phyloP scores from a whole-genome alignment of 139 green algal species.

The Haematococcus lacustris region DNA sequence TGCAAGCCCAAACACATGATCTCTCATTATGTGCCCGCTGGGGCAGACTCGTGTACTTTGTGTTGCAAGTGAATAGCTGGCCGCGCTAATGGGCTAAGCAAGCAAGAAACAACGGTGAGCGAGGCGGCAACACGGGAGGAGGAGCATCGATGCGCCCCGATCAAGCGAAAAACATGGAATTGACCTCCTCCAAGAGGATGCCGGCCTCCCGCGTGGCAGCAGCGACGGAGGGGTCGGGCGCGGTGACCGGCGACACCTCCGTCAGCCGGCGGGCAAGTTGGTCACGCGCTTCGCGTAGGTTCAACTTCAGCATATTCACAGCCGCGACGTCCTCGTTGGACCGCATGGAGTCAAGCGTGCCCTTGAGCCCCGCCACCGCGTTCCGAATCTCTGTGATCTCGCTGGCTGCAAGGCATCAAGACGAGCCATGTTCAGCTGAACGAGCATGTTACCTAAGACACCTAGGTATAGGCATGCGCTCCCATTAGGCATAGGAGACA shows the following conservation, averaged over 20 bases:
- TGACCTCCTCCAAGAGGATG: conserved; percentile 44
- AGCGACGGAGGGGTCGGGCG: conserved; percentile 23
- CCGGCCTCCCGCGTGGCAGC: conserved; percentile 39
- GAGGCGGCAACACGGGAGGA: too few species aligned
- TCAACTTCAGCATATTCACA: conserved; percentile 47
- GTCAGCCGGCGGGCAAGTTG: conserved; percentile 40
- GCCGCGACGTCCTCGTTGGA: conserved; percentile 38
- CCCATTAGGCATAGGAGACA: too few species aligned
- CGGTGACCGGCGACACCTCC: conserved; percentile 32
- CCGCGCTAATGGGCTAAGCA: too few species aligned
- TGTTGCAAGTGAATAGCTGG: too few species aligned
- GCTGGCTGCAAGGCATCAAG: conserved; percentile 38
- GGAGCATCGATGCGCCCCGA: too few species aligned
- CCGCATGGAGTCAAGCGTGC: conserved; percentile 40
- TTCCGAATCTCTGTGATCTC: conserved; percentile 58
- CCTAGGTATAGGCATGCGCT: too few species aligned
- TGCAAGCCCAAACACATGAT: too few species aligned
- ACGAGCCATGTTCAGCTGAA: too few species aligned
- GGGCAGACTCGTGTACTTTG: too few species aligned
- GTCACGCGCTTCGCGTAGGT: conserved; percentile 50
- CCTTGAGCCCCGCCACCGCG: conserved; percentile 41
- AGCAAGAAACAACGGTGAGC: too few species aligned
- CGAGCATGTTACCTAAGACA: too few species aligned
- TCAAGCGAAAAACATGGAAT: conserved; percentile 25
- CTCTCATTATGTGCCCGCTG: too few species aligned